Base-by-base conservation (phyloP, 345 rosid species). In the Pistacia atlantica region DNA sequence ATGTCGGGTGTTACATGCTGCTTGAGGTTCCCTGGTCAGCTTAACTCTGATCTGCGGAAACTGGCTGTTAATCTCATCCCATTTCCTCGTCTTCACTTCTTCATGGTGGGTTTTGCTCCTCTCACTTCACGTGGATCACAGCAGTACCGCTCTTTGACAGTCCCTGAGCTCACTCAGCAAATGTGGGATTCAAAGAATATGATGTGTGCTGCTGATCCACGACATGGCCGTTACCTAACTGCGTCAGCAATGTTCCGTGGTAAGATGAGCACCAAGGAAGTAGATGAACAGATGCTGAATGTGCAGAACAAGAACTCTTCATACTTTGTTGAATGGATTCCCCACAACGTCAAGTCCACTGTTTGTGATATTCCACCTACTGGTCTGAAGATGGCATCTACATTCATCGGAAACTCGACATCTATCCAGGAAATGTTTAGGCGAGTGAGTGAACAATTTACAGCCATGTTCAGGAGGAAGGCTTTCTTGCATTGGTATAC, bases 101-200 rank as follows among this genome's bases (percentile, higher is more conserved):
- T 90, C 80, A 89, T 90, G 94, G 92, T 90, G 42, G 94, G 92
- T 0, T 90, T 90, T 57, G 94, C 94, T 82, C 94, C 94, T n/a
- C 92, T 90, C 69, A 90, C 92, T 9, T 90, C 95, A 16, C 90
- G 92, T 46, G 95, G 95, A 18, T 90, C 95, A 51, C 92, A 90
- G 79, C 91, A 87, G 79, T 90, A 90, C 86, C 75, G 95, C 2
- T 84, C 91, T 65, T 87, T 90, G 63, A 86, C 95, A 1, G 95
- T 90, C 59, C 95, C 95, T 4, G 92, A 90, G 73, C 91, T 90
- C 11, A 89, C 95, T 17, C 95, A 90, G 79, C 95, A 90, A 73
- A 90, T 90, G 95, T 90, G 95, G 95, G 95, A 90, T 67, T 45
- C 95, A 11, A 90, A 90, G 87, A 90, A 90, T 80, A 90, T 90